Conservation (phyloP, 495 filamentous ascomycete genomes). For the Tirmania nivea region DNA sequence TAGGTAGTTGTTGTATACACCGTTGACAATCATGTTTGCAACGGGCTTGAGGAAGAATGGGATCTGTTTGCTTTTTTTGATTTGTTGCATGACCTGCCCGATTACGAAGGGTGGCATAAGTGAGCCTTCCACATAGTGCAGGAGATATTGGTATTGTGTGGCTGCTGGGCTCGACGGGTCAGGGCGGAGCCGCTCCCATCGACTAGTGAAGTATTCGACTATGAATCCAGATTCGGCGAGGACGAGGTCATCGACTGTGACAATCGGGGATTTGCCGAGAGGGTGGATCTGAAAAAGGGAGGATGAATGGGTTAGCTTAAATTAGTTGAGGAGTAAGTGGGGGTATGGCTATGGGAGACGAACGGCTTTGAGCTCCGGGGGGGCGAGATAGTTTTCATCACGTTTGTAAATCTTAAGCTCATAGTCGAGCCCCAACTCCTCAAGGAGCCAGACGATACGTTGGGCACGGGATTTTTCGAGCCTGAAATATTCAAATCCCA, state of each 20-base stretch:
- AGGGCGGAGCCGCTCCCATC: conserved; percentile 36
- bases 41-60: conserved; percentile 79
- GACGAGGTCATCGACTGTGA: conserved; percentile 36
- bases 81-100: conserved; percentile 31
- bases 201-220: conserved; percentile 55
- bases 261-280: conserved; percentile 61
- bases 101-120: conserved; percentile 50
- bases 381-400: conserved; percentile 36
- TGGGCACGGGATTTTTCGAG: conserved; percentile 61
- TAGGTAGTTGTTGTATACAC: conserved; percentile 38
- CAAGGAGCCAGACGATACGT: conserved; percentile 72
- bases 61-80: conserved; percentile 36
- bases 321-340: neutral
- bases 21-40: conserved; percentile 37
- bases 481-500: conserved; percentile 25
- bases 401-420: conserved; percentile 57
- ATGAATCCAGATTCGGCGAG: conserved; percentile 67
- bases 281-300: conserved; percentile 38
- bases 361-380: conserved; percentile 25
- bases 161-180: conserved; percentile 44
- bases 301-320: neutral
- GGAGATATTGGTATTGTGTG: conserved; percentile 44
- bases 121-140: conserved; percentile 68
- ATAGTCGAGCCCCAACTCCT: conserved; percentile 62
- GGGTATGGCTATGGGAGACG: neutral